A percentile compares a stretch with the other conserved stretches of the same genome.
These are phyloP conservation scores for Phialemonium atrogriseum DNA, from an alignment of 2,329 filamentous ascomycete species.

Conservation along the genomic window DNA sequence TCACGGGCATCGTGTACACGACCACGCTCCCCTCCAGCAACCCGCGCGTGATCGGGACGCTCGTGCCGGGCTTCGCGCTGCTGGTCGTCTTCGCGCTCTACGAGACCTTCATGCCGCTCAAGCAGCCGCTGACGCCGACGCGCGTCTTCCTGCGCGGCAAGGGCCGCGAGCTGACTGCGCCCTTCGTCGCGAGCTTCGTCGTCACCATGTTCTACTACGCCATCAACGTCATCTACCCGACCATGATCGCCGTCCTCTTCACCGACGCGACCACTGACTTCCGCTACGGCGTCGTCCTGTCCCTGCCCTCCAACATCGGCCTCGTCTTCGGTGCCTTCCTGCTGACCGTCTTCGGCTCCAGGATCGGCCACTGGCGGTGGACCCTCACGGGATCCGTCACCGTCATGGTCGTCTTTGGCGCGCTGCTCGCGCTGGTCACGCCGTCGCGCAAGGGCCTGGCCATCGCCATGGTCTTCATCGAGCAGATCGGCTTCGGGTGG, in stretches of 20 bases:
- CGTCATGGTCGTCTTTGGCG: constrained; percentile 39
- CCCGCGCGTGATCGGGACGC: constrained; percentile 25
- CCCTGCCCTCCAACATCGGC: constrained; percentile 34
- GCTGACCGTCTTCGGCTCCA: constrained; percentile 30
- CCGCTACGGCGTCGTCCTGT: constrained; percentile 25
- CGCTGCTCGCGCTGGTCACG: constrained; percentile 31
- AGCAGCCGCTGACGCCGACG: constrained; percentile 32
- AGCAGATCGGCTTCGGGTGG: constrained; percentile 36
- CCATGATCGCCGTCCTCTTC: constrained; percentile 39
- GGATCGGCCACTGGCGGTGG: constrained; percentile 37
- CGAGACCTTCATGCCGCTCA: constrained; percentile 27
- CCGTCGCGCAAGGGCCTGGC: constrained; percentile 34
- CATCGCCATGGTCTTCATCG: constrained; percentile 37
- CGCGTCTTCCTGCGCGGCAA: constrained; percentile 33
- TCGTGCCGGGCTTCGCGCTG: constrained; percentile 25
- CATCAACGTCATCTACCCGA: constrained; percentile 26
- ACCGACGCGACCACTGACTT: constrained; percentile 24
- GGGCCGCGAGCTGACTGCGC: constrained; percentile 21
- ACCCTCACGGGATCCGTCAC: constrained; percentile 31
- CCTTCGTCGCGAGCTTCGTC: constrained; percentile 7
- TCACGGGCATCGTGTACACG: constrained; percentile 31
- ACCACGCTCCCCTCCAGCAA: constrained; percentile 24
- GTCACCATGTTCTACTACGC: constrained; percentile 6
- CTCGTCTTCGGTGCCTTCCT: constrained; percentile 32
- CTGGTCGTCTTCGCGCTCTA: constrained; percentile 28